Evolutionary conservation across 148 eudicot species (phyloP), one percentile per base, ranked within the genome.

Genomic region (Persicaria tinctoria): DNA sequence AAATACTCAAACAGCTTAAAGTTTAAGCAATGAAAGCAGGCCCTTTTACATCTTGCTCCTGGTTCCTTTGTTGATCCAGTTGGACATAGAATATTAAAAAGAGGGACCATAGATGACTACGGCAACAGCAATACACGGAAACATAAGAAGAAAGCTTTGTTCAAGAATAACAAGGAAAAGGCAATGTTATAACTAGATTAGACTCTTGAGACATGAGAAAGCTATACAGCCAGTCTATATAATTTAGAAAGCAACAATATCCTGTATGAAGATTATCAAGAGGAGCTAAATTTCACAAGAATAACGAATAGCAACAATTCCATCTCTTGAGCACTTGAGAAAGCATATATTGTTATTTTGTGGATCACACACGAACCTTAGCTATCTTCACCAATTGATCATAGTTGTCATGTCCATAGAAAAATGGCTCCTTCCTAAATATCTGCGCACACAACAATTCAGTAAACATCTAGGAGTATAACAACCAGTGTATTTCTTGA

Each of bases 381-480:
- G 97, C 98, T 82, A 94, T 94, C 84, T 94, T 94, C 63, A 89
- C 98, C 76, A 91, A 85, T 78, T 94, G 98, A 82, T 94, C 98
- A 84, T 91, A 83, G 83, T 94, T 94, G 78, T 94, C 98, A 77
- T 90, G 98, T 45, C 98, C 98, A 68, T 91, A 94, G 76, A 94
- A 94, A 78, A 93, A 93, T 41, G 97, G 97, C 85, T 93, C 98
- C 90, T 93, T 91, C 44, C 94, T 90, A 59, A 91, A 91, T 83
- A 89, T 89, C 97, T 91, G 91, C 68, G 41, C 6, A 27, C 6
- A 5, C 20, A 78, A 55, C 20, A 32, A 32, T 32, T 55, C 56
- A 82, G 62, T 16, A 4, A 49, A 5, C 27, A 51, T 17, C 66
- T 60, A 60, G 16, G 49, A 50, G 12, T 50, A 50, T 9, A 32